Conservation (phyloP, 108 stramenopile species). For the Aurantiochytrium sp. region DNA sequence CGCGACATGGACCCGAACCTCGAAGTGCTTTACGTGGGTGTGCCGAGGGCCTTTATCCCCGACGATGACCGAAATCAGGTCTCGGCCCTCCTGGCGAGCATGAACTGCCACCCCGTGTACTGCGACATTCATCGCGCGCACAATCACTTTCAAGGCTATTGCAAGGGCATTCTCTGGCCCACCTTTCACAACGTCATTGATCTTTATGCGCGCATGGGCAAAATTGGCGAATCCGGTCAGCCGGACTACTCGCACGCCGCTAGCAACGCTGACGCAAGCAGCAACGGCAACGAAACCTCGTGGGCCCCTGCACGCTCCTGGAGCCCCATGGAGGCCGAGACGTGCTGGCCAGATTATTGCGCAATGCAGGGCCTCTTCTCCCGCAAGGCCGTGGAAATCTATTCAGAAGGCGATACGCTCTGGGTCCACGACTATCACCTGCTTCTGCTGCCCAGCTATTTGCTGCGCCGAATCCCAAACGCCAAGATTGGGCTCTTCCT, state of each 20-base stretch:
- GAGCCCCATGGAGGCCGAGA: slow-evolving; percentile 70
- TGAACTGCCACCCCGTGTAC: slow-evolving; percentile 93
- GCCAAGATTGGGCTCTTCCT: slow-evolving; percentile 57
- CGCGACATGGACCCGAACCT: not conserved
- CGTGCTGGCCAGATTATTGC: slow-evolving; percentile 64
- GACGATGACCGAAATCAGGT: slow-evolving; percentile 68
- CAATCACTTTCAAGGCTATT: slow-evolving; percentile 53
- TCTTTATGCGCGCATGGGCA: slow-evolving; percentile 44
- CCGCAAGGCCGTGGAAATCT: slow-evolving; percentile 55
- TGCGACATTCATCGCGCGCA: slow-evolving; percentile 69
- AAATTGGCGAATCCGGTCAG: not conserved
- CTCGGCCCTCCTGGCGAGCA: slow-evolving; percentile 72
- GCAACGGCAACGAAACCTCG: slow-evolving; percentile 70
- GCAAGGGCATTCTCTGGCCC: slow-evolving; percentile 62
- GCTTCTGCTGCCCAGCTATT: slow-evolving; percentile 49
- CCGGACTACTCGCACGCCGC: not conserved
- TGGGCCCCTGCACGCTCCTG: slow-evolving; percentile 2
- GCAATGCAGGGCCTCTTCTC: slow-evolving; percentile 49
- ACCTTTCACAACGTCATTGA: slow-evolving; percentile 58
- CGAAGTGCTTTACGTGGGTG: slow-evolving; percentile 70
- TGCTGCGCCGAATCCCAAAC: slow-evolving; percentile 26
- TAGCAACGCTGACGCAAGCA: slow-evolving; percentile 21
- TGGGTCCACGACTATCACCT: slow-evolving; percentile 66
- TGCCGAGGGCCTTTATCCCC: slow-evolving; percentile 66
- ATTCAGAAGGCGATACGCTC: slow-evolving; percentile 57